Conservation (phyloP, 305 asterid genomes). For the Caryopteris hybrid region DNA sequence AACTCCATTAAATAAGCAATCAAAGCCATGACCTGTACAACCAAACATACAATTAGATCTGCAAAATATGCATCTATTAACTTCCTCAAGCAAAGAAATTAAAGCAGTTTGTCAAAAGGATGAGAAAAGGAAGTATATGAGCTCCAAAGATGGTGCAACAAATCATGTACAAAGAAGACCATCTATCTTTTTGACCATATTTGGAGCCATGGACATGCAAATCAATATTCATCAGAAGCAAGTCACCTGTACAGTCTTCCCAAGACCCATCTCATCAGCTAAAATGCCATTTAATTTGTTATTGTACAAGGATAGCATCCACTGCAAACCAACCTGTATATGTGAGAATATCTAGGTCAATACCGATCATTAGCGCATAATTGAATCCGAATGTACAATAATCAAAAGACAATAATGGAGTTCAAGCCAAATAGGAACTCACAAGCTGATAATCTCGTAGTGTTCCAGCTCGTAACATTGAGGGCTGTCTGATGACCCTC, state of each 20-base stretch:
- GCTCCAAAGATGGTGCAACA: neutral
- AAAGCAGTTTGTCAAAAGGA: conserved; percentile 2
- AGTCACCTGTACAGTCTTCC: conserved; percentile 98
- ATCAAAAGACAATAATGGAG: conserved; percentile 6
- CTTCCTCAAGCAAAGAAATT: conserved; percentile 10
- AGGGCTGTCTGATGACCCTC: conserved; percentile 91
- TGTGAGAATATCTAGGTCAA: conserved; percentile 23
- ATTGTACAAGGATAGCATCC: conserved; percentile 99
- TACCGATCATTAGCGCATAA: conserved; percentile 6
- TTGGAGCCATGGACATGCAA: neutral
- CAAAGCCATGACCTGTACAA: conserved; percentile 86
- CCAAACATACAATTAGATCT: conserved; percentile 13
- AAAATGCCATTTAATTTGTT: conserved; percentile 97
- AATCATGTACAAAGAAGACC: conserved; percentile 1
- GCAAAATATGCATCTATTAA: neutral
- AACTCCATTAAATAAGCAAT: conserved; percentile 98
- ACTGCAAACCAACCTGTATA: conserved; percentile 98
- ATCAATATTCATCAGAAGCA: conserved; percentile 18
- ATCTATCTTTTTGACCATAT: conserved; percentile 8
- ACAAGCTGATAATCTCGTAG: conserved; percentile 98
- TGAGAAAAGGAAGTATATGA: neutral
- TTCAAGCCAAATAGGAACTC: conserved; percentile 31
- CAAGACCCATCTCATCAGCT: conserved; percentile 99
- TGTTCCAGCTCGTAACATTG: conserved; percentile 93
- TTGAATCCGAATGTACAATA: conserved; percentile 12